These are phyloP conservation scores for Fusarium liriodendri DNA, from an alignment of 2,329 filamentous ascomycete genomes.

Conservation along the genomic window DNA sequence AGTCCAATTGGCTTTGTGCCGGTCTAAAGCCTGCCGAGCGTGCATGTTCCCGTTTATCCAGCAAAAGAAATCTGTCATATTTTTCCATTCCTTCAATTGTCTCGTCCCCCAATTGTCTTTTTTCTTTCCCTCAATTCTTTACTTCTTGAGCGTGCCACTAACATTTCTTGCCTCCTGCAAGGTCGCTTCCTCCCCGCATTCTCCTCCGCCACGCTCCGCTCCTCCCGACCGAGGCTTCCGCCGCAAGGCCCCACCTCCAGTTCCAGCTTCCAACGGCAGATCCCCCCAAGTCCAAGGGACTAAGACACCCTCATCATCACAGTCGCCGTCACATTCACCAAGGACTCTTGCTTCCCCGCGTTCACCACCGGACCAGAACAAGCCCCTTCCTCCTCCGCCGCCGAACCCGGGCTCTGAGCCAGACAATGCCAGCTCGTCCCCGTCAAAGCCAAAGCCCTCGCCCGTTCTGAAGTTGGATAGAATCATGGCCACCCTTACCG, in stretches of 20 bases:
- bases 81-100: slow-evolving; percentile 1
- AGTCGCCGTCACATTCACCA: slow-evolving; percentile 41
- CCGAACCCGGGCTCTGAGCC: slow-evolving; percentile 54
- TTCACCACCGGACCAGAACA: slow-evolving; percentile 62
- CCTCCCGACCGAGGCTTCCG: slow-evolving; percentile 41
- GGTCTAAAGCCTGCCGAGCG: neutral
- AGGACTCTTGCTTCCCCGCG: slow-evolving; percentile 47
- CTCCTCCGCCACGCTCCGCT: slow-evolving; percentile 41
- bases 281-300: slow-evolving; percentile 14
- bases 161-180: slow-evolving; percentile 20
- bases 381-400: slow-evolving; percentile 66
- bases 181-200: slow-evolving; percentile 39
- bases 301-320: slow-evolving; percentile 35
- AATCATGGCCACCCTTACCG: slow-evolving; percentile 70
- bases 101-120: neutral
- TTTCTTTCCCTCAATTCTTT: neutral
- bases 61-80: neutral
- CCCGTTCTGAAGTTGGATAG: slow-evolving; percentile 63
- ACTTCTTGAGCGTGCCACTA: slow-evolving; percentile 1
- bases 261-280: slow-evolving; percentile 17
- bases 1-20: slow-evolving; percentile 15
- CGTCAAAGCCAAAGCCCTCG: slow-evolving; percentile 47
- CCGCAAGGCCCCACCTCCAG: slow-evolving; percentile 34
- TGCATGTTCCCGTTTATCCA: neutral
- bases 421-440: slow-evolving; percentile 38